Evolutionary conservation across 2,329 filamentous ascomycete species (phyloP), one percentile per base, ranked within the genome.

Genomic region (Coniochaeta ligniaria): DNA sequence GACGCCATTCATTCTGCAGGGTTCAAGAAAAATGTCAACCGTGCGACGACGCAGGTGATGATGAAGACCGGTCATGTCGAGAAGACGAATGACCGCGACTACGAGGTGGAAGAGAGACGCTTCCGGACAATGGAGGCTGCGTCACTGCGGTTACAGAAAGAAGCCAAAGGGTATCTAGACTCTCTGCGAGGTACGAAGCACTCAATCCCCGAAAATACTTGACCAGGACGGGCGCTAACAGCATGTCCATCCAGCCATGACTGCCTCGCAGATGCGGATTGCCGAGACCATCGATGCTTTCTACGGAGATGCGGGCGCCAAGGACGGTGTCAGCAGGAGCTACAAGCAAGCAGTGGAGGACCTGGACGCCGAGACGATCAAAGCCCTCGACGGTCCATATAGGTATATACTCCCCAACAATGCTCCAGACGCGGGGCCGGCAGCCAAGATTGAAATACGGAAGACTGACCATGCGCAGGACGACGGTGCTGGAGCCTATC

Each of bases 1-100:
- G 43, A 64, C 61, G 11, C 38, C 26, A 24, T 6, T 9, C 14
- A 7, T 57, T n/a, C 6, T 55, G 38, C 70, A 90, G 89, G 89
- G 66, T 94, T 92, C 80, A 92, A 95, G 81, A 96, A 96, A 77
- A 96, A 96, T 87, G 93, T 98, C 81, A 94, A 95, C 82, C 92
- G 95, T 80, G 94, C 94, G 70, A 97, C 94, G 77, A 99, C 96
- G 79, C 93, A 97, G 87, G 94, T 98, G 64, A 97, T 99, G 92
- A 98, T 99, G 94, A 99, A 99, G 84, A 96, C 93, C 61, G 91
- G 88, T 90, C 95, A 98, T 80, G 96, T 99, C 69, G 95, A 99
- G 78, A 94, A 95, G 79, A 99, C 95, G 28, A 97, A 94, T 75
- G 95, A 99, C 78, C 91, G 96, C 67, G 95, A 98, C 75, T 99